Base-by-base conservation (phyloP, 2,329 filamentous ascomycete species). In the Chrysosporium queenslandicum region DNA sequence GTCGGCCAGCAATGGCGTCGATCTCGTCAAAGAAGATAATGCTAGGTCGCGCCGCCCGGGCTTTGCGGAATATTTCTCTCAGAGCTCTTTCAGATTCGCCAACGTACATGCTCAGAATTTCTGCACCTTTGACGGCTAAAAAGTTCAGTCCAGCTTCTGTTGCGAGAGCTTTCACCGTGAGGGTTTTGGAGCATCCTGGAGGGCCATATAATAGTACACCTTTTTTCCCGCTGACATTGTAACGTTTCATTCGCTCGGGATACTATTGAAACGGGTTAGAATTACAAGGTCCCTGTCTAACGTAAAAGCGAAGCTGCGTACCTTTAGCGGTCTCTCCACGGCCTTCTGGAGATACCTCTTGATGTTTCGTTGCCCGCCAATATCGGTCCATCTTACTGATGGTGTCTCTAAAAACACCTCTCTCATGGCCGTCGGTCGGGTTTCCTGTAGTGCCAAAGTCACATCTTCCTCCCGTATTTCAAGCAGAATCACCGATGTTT, bases 11-110 rank as follows among this genome's bases (percentile, higher is more conserved):
- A 57, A 97, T 91, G 3, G 87, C 83, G 69, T 97, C 90, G 60
- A 97, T 92, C 67, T 97, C 90, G 66, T 97, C 90, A 59, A 96
- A 95, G 75, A 96, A 97, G 61, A 97, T 89, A 68, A 96, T 91
- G 65, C 86, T 89, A 0, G 91, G 91, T 48, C 83, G 82, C 7
- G 89, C 90, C n/a, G 85, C 83, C 39, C 86, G 78, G 1, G 91
- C 91, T 60, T 90, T 86, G 50, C 83, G 79, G 66, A 97, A 96
- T 1, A 96, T 80, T 52, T 88, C 85, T 34, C 91, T 82, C 39
- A 96, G 79, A 6, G 85, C 83, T 9, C 88, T 81, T 70, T 97
- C 91, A 1, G 89, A 91, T 67, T 97, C 91, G 56, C 91, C 91
- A 16, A 97, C 90, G 68, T 96, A 97, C 87, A 94, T 95, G 70